These are phyloP conservation scores for Diaporthe sp. DNA, from an alignment of 2,329 filamentous ascomycete species.

Conservation along the genomic window DNA sequence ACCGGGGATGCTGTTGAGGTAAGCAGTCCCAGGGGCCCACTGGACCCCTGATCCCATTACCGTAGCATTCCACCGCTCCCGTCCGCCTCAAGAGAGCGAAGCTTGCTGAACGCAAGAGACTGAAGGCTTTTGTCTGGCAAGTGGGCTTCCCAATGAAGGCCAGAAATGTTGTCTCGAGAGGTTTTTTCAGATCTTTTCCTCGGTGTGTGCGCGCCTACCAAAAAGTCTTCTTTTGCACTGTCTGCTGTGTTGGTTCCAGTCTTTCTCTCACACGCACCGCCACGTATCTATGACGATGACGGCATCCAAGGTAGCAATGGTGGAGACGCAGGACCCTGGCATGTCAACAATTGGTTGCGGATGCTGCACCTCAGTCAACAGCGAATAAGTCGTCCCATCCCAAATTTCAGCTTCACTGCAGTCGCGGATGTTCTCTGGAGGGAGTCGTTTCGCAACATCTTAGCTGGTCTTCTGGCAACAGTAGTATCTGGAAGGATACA, in stretches of 20 bases:
- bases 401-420: not conserved
- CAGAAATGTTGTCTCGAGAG: too few relatives aligned
- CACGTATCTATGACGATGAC: slow-evolving; percentile 36
- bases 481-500: not conserved
- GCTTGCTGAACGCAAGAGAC: not conserved
- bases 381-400: not conserved
- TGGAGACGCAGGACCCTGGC: slow-evolving; percentile 18
- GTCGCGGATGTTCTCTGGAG: not conserved
- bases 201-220: not conserved
- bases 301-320: slow-evolving; percentile 21
- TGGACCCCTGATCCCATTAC: slow-evolving; percentile 17
- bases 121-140: not conserved
- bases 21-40: slow-evolving; percentile 3
- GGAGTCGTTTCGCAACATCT: not conserved
- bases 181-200: not conserved
- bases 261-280: slow-evolving; percentile 25
- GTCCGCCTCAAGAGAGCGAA: not conserved
- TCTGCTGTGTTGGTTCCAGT: slow-evolving; percentile 26
- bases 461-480: not conserved
- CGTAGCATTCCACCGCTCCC: slow-evolving; percentile 26
- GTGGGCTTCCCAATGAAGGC: not conserved
- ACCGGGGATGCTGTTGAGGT: slow-evolving; percentile 10
- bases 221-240: not conserved
- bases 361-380: not conserved
- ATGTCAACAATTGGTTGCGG: not conserved